Percentiles rank a stretch among this genome's conserved stretches.
phyloP scores from a whole-genome alignment of 2,329 filamentous ascomycete genomes.

The Colletotrichum tropicicola region DNA sequence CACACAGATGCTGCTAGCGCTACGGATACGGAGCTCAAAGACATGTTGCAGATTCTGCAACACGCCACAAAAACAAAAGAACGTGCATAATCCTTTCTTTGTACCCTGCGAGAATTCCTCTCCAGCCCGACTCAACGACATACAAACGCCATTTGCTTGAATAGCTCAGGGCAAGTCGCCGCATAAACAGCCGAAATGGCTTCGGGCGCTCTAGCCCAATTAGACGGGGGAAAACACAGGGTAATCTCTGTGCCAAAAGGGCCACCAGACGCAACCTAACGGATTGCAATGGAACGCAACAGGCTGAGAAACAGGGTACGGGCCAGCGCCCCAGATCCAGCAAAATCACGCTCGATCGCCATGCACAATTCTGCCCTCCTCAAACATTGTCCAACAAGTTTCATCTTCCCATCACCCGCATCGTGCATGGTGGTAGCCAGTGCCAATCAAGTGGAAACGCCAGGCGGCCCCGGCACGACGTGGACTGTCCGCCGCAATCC shows the following conservation, averaged over 20 bases:
- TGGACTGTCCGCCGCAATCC: neutral
- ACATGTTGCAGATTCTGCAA: slow-evolving; percentile 30
- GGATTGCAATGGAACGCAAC: too few relatives aligned
- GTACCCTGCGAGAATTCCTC: neutral
- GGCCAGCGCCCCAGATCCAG: too few relatives aligned
- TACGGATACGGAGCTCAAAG: slow-evolving; percentile 7
- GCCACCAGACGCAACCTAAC: neutral
- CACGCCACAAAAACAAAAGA: slow-evolving; percentile 20
- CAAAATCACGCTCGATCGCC: neutral
- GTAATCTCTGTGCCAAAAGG: neutral
- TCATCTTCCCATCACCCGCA: neutral
- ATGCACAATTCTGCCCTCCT: neutral
- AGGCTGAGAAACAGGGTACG: neutral
- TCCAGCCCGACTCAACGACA: neutral
- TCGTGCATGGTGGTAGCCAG: neutral
- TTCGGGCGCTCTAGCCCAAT: slow-evolving; percentile 1
- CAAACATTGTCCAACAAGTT: slow-evolving; percentile 11
- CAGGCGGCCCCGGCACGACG: neutral
- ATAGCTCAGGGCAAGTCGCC: neutral
- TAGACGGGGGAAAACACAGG: neutral
- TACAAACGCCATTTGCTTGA: neutral
- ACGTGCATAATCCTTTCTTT: slow-evolving; percentile 18
- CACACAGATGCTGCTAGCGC: slow-evolving; percentile 14
- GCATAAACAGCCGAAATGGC: slow-evolving; percentile 10
- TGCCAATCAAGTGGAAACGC: slow-evolving; percentile 21